Evolutionary conservation across 2,329 filamentous ascomycete genomes (phyloP), one percentile per base, ranked within the genome.

Genomic region (Fusarium odoratissimum): DNA sequence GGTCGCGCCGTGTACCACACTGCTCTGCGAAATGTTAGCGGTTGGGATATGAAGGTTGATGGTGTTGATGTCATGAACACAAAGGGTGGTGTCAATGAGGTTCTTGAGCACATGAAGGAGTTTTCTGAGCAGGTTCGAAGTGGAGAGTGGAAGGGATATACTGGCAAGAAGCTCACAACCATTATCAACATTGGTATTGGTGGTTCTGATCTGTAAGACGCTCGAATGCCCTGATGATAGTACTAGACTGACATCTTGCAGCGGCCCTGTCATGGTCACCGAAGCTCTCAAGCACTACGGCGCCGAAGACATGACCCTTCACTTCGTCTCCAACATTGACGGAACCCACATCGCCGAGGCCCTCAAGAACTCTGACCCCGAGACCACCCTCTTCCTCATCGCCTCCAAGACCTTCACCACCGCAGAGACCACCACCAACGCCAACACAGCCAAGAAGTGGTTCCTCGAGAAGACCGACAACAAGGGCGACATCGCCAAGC

Each of bases 381-480:
- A 99, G 87, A 98, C 95, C 52, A 98, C 96, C n/a, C 92, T 99
- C 73, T 98, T 99, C 92, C 89, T 99, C 77, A 91, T 99, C 77
- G 96, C 96, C 64, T 98, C 95, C 84, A 99, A 99, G 92, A 99
- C 96, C 72, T 99, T 99, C 85, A 99, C 96, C 72, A 99, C 96
- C 14, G 96, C 96, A 66, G 96, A 99, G 89, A 99, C 96, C 54
- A 92, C 89, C 68, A 98, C 95, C 78, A 99, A 99, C 82, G 96
- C 96, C 83, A 98, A 97, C 88, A 95, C 94, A 35, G 96, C 96
- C 73, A 99, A 99, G 90, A 84, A 88, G 58, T 99, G 96, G 96
- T 99, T 99, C 91, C 89, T 98, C 76, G 88, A 97, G 85, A 91
- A 91, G 85, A 91, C 90, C 1, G 88, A 83, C 82, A 83, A 92